phyloP scores from a whole-genome alignment of 1,284 basidiomycete genomes.

The Tilletia walkeri region DNA sequence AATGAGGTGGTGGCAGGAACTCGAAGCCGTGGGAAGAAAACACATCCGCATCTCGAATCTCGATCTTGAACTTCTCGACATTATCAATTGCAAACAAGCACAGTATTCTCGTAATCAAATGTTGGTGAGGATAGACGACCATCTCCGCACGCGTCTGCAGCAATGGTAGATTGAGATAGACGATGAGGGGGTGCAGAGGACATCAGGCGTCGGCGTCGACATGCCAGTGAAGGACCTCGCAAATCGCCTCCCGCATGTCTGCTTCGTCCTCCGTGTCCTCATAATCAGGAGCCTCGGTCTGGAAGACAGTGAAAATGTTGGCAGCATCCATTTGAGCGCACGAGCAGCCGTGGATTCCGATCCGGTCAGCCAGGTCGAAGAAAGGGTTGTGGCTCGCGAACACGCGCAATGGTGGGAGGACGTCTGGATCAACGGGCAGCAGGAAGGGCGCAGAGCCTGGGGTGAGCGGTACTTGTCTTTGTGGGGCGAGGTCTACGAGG shows the following conservation, averaged over 20 bases:
- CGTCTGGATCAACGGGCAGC: neutral
- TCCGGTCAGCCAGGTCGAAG: neutral
- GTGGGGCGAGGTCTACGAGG: neutral
- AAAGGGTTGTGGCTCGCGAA: neutral
- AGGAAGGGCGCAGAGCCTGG: neutral
- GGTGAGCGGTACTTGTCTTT: neutral
- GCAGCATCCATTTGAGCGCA: conserved; percentile 16
- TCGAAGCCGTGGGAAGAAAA: no score
- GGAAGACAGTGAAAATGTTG: conserved; percentile 1
- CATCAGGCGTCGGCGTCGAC: neutral
- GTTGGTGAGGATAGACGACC: no score
- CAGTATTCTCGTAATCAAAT: no score
- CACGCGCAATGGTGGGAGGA: neutral
- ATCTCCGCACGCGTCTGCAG: no score
- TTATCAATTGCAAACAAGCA: no score
- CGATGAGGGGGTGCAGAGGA: neutral
- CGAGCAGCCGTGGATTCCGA: neutral
- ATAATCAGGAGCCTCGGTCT: neutral
- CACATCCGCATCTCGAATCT: no score
- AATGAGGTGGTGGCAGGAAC: no score
- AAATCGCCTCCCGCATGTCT: neutral
- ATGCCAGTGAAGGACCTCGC: conserved; percentile 6
- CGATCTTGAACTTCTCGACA: no score
- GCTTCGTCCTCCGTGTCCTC: neutral
- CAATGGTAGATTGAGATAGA: neutral